Percentiles rank a stretch among this genome's conserved stretches.
Evolutionary conservation across 257 asterid species (phyloP).

Genomic region (Solanum dulcamara): DNA sequence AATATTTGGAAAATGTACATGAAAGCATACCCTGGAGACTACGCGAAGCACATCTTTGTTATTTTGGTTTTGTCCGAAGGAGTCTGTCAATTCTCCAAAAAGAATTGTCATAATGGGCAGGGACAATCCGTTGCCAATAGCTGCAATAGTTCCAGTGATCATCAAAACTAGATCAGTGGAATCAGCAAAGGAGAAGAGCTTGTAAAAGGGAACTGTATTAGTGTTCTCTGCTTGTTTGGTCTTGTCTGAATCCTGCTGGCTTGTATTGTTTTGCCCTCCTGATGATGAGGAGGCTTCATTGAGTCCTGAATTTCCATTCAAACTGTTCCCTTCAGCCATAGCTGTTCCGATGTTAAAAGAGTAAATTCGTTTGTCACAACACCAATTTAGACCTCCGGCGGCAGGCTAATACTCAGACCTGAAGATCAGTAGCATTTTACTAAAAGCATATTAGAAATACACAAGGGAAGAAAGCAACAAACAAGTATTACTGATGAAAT

Average conservation of each 20-base stretch:
- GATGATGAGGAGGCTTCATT: conserved; percentile 15
- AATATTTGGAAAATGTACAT: background rate
- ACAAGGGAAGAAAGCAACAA: background rate
- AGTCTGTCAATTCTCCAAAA: conserved; percentile 58
- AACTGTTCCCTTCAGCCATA: conserved; percentile 3
- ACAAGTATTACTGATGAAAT: background rate
- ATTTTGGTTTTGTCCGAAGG: conserved; percentile 35
- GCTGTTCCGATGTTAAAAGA: background rate
- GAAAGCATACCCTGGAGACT: conserved; percentile 36
- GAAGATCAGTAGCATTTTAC: background rate
- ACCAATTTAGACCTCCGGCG: background rate
- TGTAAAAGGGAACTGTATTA: conserved; percentile 47
- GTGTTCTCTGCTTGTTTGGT: conserved; percentile 2
- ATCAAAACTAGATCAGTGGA: conserved; percentile 44
- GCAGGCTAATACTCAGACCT: background rate
- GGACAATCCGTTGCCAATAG: conserved; percentile 59
- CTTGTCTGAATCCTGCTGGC: background rate
- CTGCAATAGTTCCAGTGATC: conserved; percentile 50
- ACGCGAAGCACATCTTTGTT: conserved; percentile 18
- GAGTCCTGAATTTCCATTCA: conserved; percentile 15
- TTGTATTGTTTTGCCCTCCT: background rate
- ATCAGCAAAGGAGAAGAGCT: conserved; percentile 66
- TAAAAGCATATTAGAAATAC: background rate
- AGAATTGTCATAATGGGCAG: conserved; percentile 65
- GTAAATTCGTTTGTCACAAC: background rate